Percentiles rank a stretch among this genome's conserved stretches.
Conservation (phyloP, 495 filamentous ascomycete genomes). For the Penicillium subrubescens region DNA sequence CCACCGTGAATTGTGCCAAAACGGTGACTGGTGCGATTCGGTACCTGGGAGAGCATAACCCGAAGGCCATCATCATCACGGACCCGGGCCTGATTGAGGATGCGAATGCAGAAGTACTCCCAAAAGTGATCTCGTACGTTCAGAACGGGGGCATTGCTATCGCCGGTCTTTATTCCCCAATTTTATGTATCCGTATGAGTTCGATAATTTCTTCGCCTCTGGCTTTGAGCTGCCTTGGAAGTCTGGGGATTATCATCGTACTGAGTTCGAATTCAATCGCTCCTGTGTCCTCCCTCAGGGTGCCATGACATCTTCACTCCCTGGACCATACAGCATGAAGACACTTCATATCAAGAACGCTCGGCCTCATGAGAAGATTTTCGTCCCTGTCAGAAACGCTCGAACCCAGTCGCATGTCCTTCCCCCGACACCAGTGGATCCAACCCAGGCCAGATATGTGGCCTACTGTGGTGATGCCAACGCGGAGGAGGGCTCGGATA, state of each 20-base stretch:
- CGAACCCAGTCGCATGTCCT: neutral
- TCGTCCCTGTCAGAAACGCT: neutral
- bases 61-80: neutral
- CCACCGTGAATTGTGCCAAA: neutral
- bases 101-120: neutral
- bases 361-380: neutral
- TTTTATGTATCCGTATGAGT: neutral
- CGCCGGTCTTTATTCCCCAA: neutral
- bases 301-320: neutral
- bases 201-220: neutral
- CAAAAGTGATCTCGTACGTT: neutral
- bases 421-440: neutral
- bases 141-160: neutral
- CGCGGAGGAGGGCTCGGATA: neutral
- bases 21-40: neutral
- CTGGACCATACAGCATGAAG: neutral
- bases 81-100: neutral
- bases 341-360: neutral
- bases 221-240: neutral
- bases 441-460: neutral
- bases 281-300: neutral
- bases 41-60: neutral
- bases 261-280: neutral
- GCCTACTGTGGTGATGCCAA: constrained; percentile 1
- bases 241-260: neutral